Base-by-base conservation (phyloP, 225 moss, liverwort and hornwort genomes). In the Pseudoscleropodium purum region DNA sequence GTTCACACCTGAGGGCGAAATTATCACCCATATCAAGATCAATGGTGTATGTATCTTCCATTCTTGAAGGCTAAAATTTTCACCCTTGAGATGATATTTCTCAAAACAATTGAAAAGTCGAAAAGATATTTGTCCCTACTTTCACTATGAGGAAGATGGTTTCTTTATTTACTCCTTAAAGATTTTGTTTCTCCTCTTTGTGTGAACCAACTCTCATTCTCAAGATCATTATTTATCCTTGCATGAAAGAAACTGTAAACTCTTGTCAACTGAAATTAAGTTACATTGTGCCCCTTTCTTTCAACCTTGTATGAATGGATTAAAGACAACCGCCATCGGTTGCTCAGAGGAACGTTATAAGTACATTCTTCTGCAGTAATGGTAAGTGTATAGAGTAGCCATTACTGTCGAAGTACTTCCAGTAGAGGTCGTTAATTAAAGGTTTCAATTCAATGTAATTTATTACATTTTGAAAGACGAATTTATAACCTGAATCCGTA, bases 41-140 rank as follows among this genome's bases (percentile, higher is more conserved):
- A 30, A 29, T 30, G 30, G 1, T 74, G 1, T 4, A 10, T 45
- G n/a, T n/a, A n/a, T n/a, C n/a, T n/a, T 7, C 3, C 1, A 19
- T 10, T 31, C 4, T 49, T 31, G 1, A 75, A 49, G 7, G 4
- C 31, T 47, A 2, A 30, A 49, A 18, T 2, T 18, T 75, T 45
- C 7, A 30, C 0, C 31, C 7, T 31, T 19, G 4, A 18, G 6
- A 11, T 31, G 16, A 10, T 3, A 47, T 18, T 17, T 15, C 4
- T 31, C 19, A 31, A 49, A 47, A 30, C 7, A 7, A 49, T 19
- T 7, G 6, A 47, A 47, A 47, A 19, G 7, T 18, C 19, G 2
- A 6, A 45, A 56, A 19, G 18, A 18, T 19, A 19, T 56, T 18
- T 7, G 20, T 56, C 20, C 3, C 9, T 0, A 26, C 39, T 1